phyloP scores from a whole-genome alignment of 2,329 filamentous ascomycete genomes.

The Pestalotiopsis sp. region DNA sequence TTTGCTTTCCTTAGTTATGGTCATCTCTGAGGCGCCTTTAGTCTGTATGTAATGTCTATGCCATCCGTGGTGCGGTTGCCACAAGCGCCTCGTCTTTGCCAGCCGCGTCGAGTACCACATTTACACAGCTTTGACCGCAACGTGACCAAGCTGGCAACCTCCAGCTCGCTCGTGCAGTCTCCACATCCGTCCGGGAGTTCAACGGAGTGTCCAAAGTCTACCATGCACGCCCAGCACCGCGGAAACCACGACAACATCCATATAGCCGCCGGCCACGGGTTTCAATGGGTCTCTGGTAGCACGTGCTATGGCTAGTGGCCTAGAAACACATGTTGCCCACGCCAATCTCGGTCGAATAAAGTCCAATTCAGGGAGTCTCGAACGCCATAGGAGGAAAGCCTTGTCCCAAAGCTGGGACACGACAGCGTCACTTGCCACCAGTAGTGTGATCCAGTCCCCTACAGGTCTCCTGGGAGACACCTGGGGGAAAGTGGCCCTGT shows the following conservation, averaged over 20 bases:
- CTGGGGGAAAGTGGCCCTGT: background rate
- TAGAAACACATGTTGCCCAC: background rate
- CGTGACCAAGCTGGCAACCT: background rate
- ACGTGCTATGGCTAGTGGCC: background rate
- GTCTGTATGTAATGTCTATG: constrained; percentile 2
- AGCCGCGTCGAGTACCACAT: background rate
- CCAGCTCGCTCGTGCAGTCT: background rate
- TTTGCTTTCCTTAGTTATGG: background rate
- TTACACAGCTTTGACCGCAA: background rate
- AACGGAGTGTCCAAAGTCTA: background rate
- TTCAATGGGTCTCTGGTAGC: background rate
- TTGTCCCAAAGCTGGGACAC: background rate
- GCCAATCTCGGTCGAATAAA: background rate
- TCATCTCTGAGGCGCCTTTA: background rate
- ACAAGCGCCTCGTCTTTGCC: background rate
- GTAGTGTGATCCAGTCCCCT: background rate
- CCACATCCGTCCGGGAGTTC: background rate
- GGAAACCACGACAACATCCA: background rate
- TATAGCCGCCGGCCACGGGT: background rate
- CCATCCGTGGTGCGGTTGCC: background rate
- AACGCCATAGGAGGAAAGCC: background rate
- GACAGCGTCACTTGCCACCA: background rate
- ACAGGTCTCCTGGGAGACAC: background rate
- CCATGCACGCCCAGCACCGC: background rate
- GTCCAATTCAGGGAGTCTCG: background rate